phyloP scores from a whole-genome alignment of 1,139 yeast genomes.

The Yamadazyma aaseri region DNA sequence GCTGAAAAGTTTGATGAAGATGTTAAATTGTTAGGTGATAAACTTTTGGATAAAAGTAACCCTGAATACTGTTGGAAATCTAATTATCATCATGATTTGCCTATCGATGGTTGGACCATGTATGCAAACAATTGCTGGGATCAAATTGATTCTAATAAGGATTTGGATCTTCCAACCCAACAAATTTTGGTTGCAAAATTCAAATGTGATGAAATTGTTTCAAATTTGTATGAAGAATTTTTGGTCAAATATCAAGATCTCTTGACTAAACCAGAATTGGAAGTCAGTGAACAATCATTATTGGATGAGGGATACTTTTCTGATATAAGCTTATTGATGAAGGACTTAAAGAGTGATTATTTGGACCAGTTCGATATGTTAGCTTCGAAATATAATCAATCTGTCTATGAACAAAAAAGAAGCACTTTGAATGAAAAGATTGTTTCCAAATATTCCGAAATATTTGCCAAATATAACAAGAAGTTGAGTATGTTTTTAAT shows the following conservation, averaged over 20 bases:
- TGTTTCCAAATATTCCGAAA: conserved; percentile 38
- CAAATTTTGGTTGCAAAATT: conserved; percentile 92
- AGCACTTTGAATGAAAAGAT: conserved; percentile 46
- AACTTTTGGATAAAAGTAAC: conserved; percentile 40
- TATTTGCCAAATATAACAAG: conserved; percentile 37
- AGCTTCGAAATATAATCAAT: conserved; percentile 70
- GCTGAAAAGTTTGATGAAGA: conserved; percentile 68
- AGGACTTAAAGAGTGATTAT: conserved; percentile 41
- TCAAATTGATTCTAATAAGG: conserved; percentile 89
- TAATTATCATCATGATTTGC: conserved; percentile 80
- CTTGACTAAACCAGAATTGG: conserved; percentile 9
- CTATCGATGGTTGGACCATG: conserved; percentile 94
- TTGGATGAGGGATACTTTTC: conserved; percentile 27
- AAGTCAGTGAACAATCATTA: conserved; percentile 4
- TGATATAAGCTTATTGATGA: conserved; percentile 41
- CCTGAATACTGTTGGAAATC: conserved; percentile 57
- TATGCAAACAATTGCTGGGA: conserved; percentile 93
- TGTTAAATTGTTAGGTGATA: conserved; percentile 62
- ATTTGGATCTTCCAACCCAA: conserved; percentile 93
- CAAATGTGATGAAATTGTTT: conserved; percentile 86
- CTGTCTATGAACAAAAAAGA: conserved; percentile 67
- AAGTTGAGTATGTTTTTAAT: conserved; percentile 19
- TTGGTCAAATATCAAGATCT: conserved; percentile 29
- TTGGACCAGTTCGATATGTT: conserved; percentile 57
- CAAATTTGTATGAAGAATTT: conserved; percentile 50